A percentile compares a stretch with the other conserved stretches of the same genome.
These are phyloP conservation scores for Paracoccidioides lutzii DNA, from an alignment of 2,329 filamentous ascomycete genomes.

Conservation along the genomic window DNA sequence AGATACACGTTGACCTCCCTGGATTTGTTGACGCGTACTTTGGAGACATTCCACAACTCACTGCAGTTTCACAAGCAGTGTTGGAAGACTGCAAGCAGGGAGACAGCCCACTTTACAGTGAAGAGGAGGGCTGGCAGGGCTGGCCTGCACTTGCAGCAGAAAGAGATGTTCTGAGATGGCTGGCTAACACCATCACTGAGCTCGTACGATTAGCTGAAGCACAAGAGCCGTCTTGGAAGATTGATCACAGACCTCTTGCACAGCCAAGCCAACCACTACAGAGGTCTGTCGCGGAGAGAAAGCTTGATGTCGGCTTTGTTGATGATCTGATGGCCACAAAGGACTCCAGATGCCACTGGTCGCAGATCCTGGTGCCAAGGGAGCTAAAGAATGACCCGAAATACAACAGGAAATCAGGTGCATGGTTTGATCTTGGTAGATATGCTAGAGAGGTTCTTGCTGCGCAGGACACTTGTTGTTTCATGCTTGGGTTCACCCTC, in stretches of 20 bases:
- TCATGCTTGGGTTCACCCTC: constrained; percentile 38
- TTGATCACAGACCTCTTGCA: neutral
- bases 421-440: constrained; percentile 31
- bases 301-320: too few relatives aligned
- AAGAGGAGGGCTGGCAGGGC: neutral
- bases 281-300: too few relatives aligned
- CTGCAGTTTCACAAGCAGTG: neutral
- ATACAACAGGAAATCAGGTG: constrained; percentile 26
- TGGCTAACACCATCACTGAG: neutral
- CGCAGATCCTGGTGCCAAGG: constrained; percentile 33
- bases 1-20: constrained; percentile 11
- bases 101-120: neutral
- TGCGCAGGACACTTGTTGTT: constrained; percentile 31
- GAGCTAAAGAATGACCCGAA: constrained; percentile 36
- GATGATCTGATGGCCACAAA: constrained; percentile 10
- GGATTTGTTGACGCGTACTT: constrained; percentile 14
- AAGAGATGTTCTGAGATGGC: neutral
- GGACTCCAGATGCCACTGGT: constrained; percentile 23
- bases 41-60: constrained; percentile 10
- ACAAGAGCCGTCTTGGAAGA: neutral
- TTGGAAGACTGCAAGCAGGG: neutral
- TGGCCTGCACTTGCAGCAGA: neutral
- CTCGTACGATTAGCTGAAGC: neutral
- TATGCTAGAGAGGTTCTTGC: constrained; percentile 36
- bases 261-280: neutral